phyloP scores from a whole-genome alignment of 345 rosid species.

The Draba incana region DNA sequence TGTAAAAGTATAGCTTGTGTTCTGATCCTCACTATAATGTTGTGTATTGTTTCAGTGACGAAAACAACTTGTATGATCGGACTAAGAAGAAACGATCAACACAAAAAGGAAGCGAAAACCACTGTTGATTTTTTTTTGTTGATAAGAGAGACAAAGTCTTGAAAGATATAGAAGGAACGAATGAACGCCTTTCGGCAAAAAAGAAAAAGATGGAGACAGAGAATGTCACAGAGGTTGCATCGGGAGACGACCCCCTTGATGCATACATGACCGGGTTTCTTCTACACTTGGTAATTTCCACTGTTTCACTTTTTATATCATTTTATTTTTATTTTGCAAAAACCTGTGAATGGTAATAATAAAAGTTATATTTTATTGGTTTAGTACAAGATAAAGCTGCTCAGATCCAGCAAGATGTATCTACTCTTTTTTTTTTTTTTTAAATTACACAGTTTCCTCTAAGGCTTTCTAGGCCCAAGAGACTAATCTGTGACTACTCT shows the following conservation, averaged over 20 bases:
- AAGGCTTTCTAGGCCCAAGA: no score
- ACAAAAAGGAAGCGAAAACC: constrained; percentile 60
- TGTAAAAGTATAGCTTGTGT: constrained; percentile 16
- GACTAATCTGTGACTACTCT: no score
- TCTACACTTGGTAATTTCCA: constrained; percentile 67
- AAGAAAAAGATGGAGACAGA: constrained; percentile 61
- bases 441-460: no score
- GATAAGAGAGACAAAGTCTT: constrained; percentile 74
- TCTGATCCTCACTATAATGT: constrained; percentile 16
- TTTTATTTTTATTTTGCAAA: not conserved
- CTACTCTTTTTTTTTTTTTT: no score
- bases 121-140: constrained; percentile 83
- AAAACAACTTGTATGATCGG: constrained; percentile 97
- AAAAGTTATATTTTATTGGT: constrained; percentile 1
- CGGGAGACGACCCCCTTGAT: constrained; percentile 90
- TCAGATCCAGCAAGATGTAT: constrained; percentile 66
- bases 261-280: constrained; percentile 92
- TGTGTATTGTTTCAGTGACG: constrained; percentile 57
- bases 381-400: constrained; percentile 68
- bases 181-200: constrained; percentile 60
- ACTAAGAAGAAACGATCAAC: constrained; percentile 68
- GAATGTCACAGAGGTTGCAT: constrained; percentile 53
- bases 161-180: constrained; percentile 67
- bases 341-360: not conserved
- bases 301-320: not conserved